A percentile compares a stretch with the other conserved stretches of the same genome.
These are phyloP conservation scores for Pulveroboletus sp. DNA, from an alignment of 768 basidiomycete species.

Conservation along the genomic window DNA sequence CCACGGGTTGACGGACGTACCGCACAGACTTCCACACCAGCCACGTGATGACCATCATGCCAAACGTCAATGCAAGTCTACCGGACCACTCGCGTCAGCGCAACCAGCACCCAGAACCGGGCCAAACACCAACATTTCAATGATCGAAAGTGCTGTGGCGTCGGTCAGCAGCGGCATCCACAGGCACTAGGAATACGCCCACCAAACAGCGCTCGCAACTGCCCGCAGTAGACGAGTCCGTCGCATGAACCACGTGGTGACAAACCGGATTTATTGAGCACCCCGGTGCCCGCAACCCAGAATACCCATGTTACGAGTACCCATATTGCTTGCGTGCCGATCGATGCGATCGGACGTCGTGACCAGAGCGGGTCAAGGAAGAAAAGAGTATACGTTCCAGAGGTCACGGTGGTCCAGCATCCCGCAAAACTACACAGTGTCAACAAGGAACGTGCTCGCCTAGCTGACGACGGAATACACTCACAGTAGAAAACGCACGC, in stretches of 20 bases:
- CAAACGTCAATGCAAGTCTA: constrained; percentile 44
- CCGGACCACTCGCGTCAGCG: constrained; percentile 8
- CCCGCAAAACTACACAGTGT: constrained; percentile 44
- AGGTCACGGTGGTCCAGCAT: constrained; percentile 56
- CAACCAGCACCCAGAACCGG: not conserved
- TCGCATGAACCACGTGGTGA: constrained; percentile 38
- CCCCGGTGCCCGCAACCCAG: constrained; percentile 54
- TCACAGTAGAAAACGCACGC: constrained; percentile 47
- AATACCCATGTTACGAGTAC: constrained; percentile 52
- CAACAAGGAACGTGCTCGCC: constrained; percentile 2
- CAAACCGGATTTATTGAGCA: constrained; percentile 48
- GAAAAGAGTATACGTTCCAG: constrained; percentile 48
- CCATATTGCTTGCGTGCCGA: constrained; percentile 60
- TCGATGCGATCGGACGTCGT: constrained; percentile 46
- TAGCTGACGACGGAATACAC: constrained; percentile 14
- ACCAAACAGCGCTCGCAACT: constrained; percentile 55
- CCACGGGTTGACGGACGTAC: constrained; percentile 30
- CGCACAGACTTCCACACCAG: constrained; percentile 49
- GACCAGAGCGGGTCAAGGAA: constrained; percentile 60
- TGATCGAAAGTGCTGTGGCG: constrained; percentile 42
- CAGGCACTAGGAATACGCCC: not conserved
- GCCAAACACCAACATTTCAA: constrained; percentile 43
- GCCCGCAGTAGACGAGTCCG: constrained; percentile 47
- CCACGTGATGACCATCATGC: constrained; percentile 47
- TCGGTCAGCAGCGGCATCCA: constrained; percentile 3